These are phyloP conservation scores for Hymenochaete sp. DNA, from an alignment of 1,284 basidiomycete species.

Conservation along the genomic window DNA sequence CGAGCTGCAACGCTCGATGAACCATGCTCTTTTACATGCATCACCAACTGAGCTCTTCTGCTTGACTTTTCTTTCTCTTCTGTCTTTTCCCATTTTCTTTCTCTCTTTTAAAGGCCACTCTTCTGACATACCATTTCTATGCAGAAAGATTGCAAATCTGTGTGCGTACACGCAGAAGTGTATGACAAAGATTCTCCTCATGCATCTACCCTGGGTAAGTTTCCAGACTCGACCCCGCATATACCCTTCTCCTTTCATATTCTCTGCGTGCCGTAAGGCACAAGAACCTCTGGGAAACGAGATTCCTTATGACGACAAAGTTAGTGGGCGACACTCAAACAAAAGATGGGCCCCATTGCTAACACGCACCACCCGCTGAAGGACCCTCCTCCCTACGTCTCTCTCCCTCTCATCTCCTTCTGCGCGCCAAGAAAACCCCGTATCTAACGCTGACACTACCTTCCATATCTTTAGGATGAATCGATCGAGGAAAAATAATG, in stretches of 20 bases:
- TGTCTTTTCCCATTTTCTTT: not conserved
- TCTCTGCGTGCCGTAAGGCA: too few relatives aligned
- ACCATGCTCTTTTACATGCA: slow-evolving; percentile 21
- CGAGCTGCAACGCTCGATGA: slow-evolving; percentile 18
- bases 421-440: not conserved
- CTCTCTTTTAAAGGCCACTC: too few relatives aligned
- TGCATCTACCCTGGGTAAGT: too few relatives aligned
- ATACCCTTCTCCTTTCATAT: too few relatives aligned
- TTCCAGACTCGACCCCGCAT: too few relatives aligned
- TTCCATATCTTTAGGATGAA: not conserved
- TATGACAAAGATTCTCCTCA: not conserved
- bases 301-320: slow-evolving; percentile 6
- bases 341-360: slow-evolving; percentile 9
- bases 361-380: slow-evolving; percentile 16
- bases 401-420: not conserved
- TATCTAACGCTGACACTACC: not conserved
- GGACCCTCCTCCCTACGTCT: not conserved
- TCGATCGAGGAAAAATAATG: not conserved
- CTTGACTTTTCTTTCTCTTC: not conserved
- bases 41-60: slow-evolving; percentile 20
- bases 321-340: slow-evolving; percentile 15
- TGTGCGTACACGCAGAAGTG: not conserved
- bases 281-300: too few relatives aligned
- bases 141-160: too few relatives aligned
- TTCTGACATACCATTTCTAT: slow-evolving; percentile 2